These are phyloP conservation scores for Elongisporangium senticosum DNA, from an alignment of 352 stramenopile species.

Conservation along the genomic window DNA sequence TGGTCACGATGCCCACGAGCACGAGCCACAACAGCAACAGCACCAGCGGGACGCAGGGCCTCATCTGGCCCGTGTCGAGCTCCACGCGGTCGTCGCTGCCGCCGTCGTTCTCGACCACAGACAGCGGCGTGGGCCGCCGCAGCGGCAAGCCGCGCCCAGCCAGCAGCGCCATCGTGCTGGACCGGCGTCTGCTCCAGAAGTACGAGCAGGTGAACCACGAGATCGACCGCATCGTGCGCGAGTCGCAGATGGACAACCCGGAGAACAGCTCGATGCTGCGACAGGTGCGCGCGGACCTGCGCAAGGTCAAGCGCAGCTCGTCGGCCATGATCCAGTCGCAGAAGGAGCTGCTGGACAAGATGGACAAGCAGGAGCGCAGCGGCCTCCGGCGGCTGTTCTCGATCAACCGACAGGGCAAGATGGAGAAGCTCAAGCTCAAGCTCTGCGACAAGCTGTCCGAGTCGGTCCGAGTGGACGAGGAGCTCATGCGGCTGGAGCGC, in stretches of 20 bases:
- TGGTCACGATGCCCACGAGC: neutral
- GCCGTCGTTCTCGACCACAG: conserved; percentile 15
- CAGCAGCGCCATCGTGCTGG: conserved; percentile 27
- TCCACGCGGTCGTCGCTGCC: conserved; percentile 31
- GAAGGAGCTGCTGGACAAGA: conserved; percentile 78
- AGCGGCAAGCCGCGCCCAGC: neutral
- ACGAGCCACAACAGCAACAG: neutral
- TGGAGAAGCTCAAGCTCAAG: conserved; percentile 67
- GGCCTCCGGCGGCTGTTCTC: conserved; percentile 62
- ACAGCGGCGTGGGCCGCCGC: conserved; percentile 1
- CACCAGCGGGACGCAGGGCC: neutral
- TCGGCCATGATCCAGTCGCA: conserved; percentile 74
- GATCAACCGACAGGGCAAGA: conserved; percentile 61
- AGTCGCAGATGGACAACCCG: conserved; percentile 38
- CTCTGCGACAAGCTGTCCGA: conserved; percentile 69
- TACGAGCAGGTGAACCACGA: conserved; percentile 76
- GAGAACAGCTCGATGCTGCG: conserved; percentile 15
- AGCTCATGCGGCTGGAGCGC: conserved; percentile 58
- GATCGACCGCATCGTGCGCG: conserved; percentile 62
- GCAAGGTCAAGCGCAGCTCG: conserved; percentile 57
- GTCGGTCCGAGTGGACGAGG: conserved; percentile 55
- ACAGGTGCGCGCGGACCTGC: conserved; percentile 44
- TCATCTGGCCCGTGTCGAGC: conserved; percentile 1
- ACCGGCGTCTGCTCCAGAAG: conserved; percentile 59
- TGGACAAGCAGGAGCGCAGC: conserved; percentile 65